Conservation (phyloP, 306 rosid species). For the Vicia sativa region DNA sequence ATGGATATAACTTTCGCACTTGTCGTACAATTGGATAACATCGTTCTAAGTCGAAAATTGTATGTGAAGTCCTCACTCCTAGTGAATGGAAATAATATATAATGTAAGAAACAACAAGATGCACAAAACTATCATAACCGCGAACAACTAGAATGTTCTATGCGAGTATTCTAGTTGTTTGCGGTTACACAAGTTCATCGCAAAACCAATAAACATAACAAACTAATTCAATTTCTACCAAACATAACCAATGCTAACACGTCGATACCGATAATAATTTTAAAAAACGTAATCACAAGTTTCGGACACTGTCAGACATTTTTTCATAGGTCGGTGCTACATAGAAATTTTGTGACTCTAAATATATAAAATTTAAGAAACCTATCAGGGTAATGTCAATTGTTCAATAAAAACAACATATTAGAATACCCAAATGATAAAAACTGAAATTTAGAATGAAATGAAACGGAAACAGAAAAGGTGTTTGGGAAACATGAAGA, state of each 20-base stretch:
- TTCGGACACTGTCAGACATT: too few species aligned
- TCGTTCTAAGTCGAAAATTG: slow-evolving; percentile 40
- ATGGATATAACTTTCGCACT: slow-evolving; percentile 39
- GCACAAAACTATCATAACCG: not conserved
- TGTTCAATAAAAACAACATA: not conserved
- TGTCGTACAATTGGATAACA: slow-evolving; percentile 37
- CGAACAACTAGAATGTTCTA: not conserved
- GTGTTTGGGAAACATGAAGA: not conserved
- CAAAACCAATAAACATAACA: slow-evolving; percentile 13
- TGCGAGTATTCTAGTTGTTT: too few species aligned
- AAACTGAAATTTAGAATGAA: not conserved
- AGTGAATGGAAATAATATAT: slow-evolving; percentile 32
- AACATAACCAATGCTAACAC: not conserved
- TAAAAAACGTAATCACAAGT: too few species aligned
- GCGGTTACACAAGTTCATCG: not conserved
- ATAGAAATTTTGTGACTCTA: too few species aligned
- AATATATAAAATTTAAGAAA: not conserved
- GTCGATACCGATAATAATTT: too few species aligned
- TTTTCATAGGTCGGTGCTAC: too few species aligned
- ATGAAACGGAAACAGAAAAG: not conserved
- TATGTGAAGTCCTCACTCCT: slow-evolving; percentile 41
- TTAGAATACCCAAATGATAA: not conserved
- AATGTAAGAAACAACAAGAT: slow-evolving; percentile 25
- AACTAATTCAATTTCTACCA: slow-evolving; percentile 9
- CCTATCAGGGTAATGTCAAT: not conserved